Conservation (phyloP, 331 rosid genomes). For the Ulmus americana region DNA sequence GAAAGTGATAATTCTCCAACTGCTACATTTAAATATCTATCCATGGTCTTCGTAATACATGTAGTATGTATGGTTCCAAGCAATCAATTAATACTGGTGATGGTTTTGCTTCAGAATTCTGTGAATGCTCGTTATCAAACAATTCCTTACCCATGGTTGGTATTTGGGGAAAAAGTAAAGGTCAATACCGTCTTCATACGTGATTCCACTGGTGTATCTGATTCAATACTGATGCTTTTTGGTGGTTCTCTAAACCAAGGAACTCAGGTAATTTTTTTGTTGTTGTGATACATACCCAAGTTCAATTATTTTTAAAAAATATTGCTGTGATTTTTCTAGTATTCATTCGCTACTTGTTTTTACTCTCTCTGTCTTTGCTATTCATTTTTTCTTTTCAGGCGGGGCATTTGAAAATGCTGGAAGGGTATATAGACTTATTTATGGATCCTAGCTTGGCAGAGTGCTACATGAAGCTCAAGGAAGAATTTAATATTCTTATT, state of each 20-base stretch:
- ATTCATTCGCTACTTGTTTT: background rate
- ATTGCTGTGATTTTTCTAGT: slow-evolving; percentile 17
- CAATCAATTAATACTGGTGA: slow-evolving; percentile 7
- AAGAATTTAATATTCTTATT: slow-evolving; percentile 76
- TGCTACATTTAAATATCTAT: background rate
- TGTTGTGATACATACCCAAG: background rate
- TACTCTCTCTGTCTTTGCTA: no score
- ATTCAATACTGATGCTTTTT: slow-evolving; percentile 75
- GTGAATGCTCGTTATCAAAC: slow-evolving; percentile 90
- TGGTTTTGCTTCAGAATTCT: slow-evolving; percentile 64
- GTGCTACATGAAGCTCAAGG: slow-evolving; percentile 81
- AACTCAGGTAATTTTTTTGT: slow-evolving; percentile 53
- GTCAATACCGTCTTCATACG: slow-evolving; percentile 90
- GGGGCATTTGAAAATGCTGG: slow-evolving; percentile 90
- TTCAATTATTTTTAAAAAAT: background rate
- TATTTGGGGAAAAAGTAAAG: slow-evolving; percentile 89
- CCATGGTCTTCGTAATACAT: background rate
- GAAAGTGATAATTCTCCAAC: background rate
- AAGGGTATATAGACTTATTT: slow-evolving; percentile 78
- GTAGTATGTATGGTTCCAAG: background rate
- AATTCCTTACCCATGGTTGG: slow-evolving; percentile 95
- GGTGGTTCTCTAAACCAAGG: slow-evolving; percentile 72
- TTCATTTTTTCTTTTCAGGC: slow-evolving; percentile 38
- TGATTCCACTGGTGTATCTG: slow-evolving; percentile 93
- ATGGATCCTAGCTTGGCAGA: slow-evolving; percentile 89